These are phyloP conservation scores for Metarhizium anisopliae DNA, from an alignment of 2,329 filamentous ascomycete genomes.

Conservation along the genomic window DNA sequence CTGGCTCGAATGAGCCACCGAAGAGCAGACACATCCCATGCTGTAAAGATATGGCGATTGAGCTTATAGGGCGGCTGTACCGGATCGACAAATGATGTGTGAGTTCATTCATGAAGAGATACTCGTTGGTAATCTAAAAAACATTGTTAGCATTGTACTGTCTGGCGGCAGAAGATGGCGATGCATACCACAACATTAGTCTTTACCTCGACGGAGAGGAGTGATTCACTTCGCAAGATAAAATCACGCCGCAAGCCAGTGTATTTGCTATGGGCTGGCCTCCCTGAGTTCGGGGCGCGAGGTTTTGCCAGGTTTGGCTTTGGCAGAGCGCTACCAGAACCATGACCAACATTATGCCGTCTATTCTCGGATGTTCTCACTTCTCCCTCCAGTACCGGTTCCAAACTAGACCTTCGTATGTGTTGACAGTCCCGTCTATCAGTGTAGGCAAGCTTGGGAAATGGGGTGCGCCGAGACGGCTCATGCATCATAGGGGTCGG, in stretches of 20 bases:
- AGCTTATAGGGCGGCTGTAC: conserved; percentile 65
- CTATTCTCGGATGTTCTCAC: background rate
- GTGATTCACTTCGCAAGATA: background rate
- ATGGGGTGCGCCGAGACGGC: conserved; percentile 1
- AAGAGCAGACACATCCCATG: conserved; percentile 69
- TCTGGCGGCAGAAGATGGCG: background rate
- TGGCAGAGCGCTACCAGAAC: background rate
- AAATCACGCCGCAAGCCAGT: background rate
- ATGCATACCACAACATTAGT: conserved; percentile 22
- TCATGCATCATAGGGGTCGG: background rate
- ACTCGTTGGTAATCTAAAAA: conserved; percentile 62
- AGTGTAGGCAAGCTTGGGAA: conserved; percentile 1
- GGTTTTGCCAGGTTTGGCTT: conserved; percentile 5
- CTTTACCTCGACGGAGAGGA: conserved; percentile 14
- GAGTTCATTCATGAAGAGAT: conserved; percentile 64
- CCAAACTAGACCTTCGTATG: conserved; percentile 2
- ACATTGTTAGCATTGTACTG: background rate
- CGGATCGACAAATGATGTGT: conserved; percentile 64
- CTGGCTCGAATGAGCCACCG: conserved; percentile 65
- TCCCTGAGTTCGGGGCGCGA: conserved; percentile 1
- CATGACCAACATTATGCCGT: background rate
- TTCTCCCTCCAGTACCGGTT: conserved; percentile 5
- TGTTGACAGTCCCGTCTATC: conserved; percentile 2
- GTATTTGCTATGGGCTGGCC: background rate
- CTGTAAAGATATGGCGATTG: conserved; percentile 66